phyloP scores from a whole-genome alignment of 2,329 filamentous ascomycete genomes.

The Incumbomyces delicatus region DNA sequence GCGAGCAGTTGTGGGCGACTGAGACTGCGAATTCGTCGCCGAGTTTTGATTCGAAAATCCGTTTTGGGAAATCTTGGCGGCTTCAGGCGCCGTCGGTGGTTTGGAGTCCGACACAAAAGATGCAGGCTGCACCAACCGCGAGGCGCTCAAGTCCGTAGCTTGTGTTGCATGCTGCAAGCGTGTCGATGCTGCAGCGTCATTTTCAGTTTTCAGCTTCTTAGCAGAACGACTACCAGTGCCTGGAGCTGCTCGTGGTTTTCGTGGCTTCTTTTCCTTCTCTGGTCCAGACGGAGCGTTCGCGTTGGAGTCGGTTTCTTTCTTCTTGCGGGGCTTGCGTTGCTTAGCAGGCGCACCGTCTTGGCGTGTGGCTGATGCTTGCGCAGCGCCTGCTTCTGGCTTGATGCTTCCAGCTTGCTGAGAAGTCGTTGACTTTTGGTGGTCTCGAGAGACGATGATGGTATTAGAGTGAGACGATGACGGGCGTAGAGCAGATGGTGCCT shows the following conservation, averaged over 20 bases:
- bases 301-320: constrained; percentile 18
- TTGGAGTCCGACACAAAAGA: constrained; percentile 3
- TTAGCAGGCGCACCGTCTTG: constrained; percentile 23
- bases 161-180: constrained; percentile 8
- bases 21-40: constrained; percentile 12
- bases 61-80: constrained; percentile 27
- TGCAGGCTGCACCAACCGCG: constrained; percentile 15
- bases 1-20: constrained; percentile 31
- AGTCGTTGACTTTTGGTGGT: constrained; percentile 4
- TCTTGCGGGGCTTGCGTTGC: constrained; percentile 31
- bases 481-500: constrained; percentile 8
- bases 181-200: constrained; percentile 7
- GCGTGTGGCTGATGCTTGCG: constrained; percentile 12
- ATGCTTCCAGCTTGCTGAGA: constrained; percentile 14
- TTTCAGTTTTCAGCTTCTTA: constrained; percentile 38
- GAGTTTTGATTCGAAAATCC: constrained; percentile 28
- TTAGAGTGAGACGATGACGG: constrained; percentile 3
- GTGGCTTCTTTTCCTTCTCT: constrained; percentile 19
- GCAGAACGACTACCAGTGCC: constrained; percentile 33
- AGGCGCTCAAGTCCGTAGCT: constrained; percentile 11
- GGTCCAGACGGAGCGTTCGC: constrained; percentile 20
- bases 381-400: constrained; percentile 10
- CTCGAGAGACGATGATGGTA: constrained; percentile 3
- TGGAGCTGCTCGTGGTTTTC: constrained; percentile 17
- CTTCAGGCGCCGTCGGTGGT: constrained; percentile 7